Base-by-base conservation (phyloP, 495 filamentous ascomycete species). In the Evernia prunastri region DNA sequence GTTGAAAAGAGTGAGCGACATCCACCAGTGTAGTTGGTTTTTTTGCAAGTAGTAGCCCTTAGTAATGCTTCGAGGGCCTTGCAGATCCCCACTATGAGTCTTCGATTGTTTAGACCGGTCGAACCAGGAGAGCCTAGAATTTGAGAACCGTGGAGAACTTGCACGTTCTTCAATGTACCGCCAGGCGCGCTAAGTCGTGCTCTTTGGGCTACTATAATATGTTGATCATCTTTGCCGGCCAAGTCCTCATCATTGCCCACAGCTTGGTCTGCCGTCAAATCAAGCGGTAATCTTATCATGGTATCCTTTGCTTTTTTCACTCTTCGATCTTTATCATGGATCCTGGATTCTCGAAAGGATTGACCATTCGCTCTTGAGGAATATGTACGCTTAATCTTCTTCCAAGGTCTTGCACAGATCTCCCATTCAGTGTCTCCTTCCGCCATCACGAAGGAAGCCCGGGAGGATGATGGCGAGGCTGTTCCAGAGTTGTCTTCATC, bases 1-100 rank as follows among this genome's bases (percentile, higher is more conserved):
- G 86, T 87, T 8, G 84, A 82, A n/a, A 89, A 71, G 29, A 91
- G 74, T 15, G 87, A 86, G 36, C 82, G 76, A 23, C 80, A 71
- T n/a, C 77, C 65, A 17, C 20, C 1, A 27, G 23, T 4, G 64
- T 67, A 5, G 25, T 51, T 3, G 69, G 69, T 33, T 56, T 63
- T 31, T 9, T 59, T 53, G 6, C 67, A 59, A 9, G 58, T 63
- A 1, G 82, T 84, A 10, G 78, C 75, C 20, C 72, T 73, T 15
- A 86, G 69, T 29, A 86, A 68, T 29, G 77, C 71, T 58, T 80
- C 78, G 10, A 84, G 61, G 6, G 78, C 81, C 40, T 73, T 73
- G 61, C 79, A 77, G 53, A 84, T 77, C 33, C 76, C 76, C 60
- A 77, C 76, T 20, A 60, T 69, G 69, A 62, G 56, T 67, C 40